phyloP scores from a whole-genome alignment of 306 rosid genomes.

The Glycine tomentella region DNA sequence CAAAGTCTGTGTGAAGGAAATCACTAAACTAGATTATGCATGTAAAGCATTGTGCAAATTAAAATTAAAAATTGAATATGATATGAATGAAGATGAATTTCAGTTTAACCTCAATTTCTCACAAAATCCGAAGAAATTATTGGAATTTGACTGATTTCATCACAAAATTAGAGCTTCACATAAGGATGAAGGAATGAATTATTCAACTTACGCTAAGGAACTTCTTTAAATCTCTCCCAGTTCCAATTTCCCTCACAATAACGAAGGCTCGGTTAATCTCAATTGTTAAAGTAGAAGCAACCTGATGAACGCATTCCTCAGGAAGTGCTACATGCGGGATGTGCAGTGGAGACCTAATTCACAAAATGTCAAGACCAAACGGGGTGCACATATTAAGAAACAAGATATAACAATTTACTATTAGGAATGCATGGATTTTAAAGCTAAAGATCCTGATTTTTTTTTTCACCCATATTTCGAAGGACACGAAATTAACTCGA shows the following conservation, averaged over 20 bases:
- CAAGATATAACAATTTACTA: not conserved
- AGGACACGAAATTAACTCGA: no score
- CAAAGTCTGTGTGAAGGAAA: not conserved
- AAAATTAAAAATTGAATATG: no score
- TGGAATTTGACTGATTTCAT: not conserved
- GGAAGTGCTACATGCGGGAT: slow-evolving; percentile 70
- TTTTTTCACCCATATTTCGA: no score
- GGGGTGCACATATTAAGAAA: slow-evolving; percentile 28
- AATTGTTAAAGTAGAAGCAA: slow-evolving; percentile 59
- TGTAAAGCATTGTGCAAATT: no score
- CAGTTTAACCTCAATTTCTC: no score
- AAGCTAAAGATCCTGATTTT: no score
- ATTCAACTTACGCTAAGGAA: slow-evolving; percentile 66
- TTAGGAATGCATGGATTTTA: no score
- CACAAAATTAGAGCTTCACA: slow-evolving; percentile 10
- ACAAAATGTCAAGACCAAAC: slow-evolving; percentile 34
- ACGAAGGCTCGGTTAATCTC: slow-evolving; percentile 63
- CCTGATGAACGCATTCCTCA: slow-evolving; percentile 56
- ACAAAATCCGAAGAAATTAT: no score
- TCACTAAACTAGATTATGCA: not conserved
- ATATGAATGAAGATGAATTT: no score
- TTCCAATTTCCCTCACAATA: slow-evolving; percentile 65
- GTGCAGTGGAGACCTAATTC: slow-evolving; percentile 65
- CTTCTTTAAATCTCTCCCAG: slow-evolving; percentile 76
- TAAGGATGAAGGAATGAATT: slow-evolving; percentile 32